Evolutionary conservation across 495 filamentous ascomycete species (phyloP).

Genomic region (Tuber brumale): DNA sequence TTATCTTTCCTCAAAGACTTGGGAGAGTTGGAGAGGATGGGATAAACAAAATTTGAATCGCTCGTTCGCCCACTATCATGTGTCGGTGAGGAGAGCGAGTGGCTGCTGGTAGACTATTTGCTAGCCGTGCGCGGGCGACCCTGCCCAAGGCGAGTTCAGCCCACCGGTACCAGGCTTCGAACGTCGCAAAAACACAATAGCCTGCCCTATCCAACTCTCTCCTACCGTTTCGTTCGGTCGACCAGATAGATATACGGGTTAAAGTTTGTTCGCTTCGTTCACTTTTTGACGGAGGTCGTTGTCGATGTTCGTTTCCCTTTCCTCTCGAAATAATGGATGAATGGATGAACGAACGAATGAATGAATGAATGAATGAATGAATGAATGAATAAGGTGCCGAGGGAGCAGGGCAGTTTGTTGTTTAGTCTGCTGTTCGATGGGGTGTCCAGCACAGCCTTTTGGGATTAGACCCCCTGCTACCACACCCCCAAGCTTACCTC

Average conservation of each 20-base stretch:
- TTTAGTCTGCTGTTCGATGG: neutral
- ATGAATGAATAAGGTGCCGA: neutral
- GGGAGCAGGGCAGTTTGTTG: neutral
- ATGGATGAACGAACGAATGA: neutral
- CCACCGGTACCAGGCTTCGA: neutral
- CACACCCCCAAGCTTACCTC: neutral
- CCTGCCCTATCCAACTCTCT: neutral
- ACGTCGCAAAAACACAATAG: neutral
- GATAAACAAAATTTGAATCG: neutral
- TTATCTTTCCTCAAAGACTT: neutral
- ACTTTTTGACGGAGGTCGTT: neutral
- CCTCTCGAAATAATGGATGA: neutral
- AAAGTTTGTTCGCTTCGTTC: neutral
- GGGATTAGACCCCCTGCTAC: neutral
- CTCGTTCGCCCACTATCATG: neutral
- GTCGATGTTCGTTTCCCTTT: neutral
- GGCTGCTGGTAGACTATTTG: neutral
- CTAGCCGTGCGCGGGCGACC: neutral
- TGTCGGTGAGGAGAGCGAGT: constrained; percentile 2
- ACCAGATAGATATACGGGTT: neutral
- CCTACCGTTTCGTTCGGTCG: neutral
- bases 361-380: neutral
- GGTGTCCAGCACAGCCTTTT: constrained; percentile 3
- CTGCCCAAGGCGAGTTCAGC: neutral
- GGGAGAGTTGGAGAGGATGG: neutral